A percentile compares a stretch with the other conserved stretches of the same genome.
Conservation (phyloP, 148 eudicot genomes). For the Camellia japonica region DNA sequence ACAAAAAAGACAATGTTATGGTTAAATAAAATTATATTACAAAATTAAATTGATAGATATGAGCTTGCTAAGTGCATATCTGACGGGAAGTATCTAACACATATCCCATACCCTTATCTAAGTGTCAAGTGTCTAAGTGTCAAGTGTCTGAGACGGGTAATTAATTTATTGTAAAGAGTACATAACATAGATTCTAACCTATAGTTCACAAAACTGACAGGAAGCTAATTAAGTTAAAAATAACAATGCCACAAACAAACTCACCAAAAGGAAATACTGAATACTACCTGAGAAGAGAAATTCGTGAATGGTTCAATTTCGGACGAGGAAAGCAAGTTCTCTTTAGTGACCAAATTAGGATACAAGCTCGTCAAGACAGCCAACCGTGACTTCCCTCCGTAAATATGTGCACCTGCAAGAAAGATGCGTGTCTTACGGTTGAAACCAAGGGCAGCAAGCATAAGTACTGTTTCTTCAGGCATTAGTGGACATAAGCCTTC, state of each 20-base stretch:
- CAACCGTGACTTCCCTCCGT: constrained; percentile 85
- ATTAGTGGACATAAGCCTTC: constrained; percentile 94
- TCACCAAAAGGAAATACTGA: not conserved
- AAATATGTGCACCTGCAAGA: constrained; percentile 95
- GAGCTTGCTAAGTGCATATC: too few relatives aligned
- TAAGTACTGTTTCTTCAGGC: constrained; percentile 96
- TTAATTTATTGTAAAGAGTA: too few relatives aligned
- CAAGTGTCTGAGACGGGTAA: too few relatives aligned
- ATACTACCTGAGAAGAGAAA: constrained; percentile 86
- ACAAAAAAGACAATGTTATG: too few relatives aligned
- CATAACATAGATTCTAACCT: too few relatives aligned
- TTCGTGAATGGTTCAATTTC: constrained; percentile 87
- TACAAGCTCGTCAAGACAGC: constrained; percentile 71
- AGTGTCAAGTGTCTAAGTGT: too few relatives aligned
- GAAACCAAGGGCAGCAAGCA: constrained; percentile 96
- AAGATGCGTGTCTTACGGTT: constrained; percentile 72
- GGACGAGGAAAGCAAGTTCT: constrained; percentile 68
- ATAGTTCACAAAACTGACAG: not conserved
- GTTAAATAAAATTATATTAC: too few relatives aligned
- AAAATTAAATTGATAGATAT: too few relatives aligned
- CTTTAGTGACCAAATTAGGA: constrained; percentile 94
- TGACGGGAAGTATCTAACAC: too few relatives aligned
- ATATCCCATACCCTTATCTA: too few relatives aligned
- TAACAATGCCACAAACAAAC: not conserved
- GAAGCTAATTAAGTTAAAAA: not conserved